Base-by-base conservation (phyloP, 768 basidiomycete genomes). In the Ramaria rubella region DNA sequence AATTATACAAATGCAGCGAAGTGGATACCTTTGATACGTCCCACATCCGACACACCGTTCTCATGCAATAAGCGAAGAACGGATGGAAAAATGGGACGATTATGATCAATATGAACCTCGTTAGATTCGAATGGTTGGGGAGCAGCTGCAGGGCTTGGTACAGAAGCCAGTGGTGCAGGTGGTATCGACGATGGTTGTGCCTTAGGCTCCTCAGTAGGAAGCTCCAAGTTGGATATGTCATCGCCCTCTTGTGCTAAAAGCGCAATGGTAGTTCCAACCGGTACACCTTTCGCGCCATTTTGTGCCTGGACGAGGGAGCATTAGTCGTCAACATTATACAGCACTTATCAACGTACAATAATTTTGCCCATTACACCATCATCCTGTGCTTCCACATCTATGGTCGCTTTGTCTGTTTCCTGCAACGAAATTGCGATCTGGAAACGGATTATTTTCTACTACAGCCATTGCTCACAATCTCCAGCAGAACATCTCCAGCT, bases 401-500 rank as follows among this genome's bases (percentile, higher is more conserved):
- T 98, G 48, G 94, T 94, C 21, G 96, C 95, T 81, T 99, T 99
- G 86, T 99, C 96, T 53, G 96, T 99, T 86, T 99, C 96, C 93
- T 95, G 57, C 60, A 55, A 62, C 14, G 46, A 58, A 19, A 42
- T 59, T 53, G 57, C 57, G 57, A 58, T 38, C 48, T 49, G 58
- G 50, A 49, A 33, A 40, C n/a, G n/a, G n/a, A n/a, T n/a, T n/a
- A n/a, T n/a, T n/a, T n/a, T n/a, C 46, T 45, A 21, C 8, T n/a
- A 33, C 53, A 44, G 31, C 58, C n/a, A 42, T 55, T 40, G 74
- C 84, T 66, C 61, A 94, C 94, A 65, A 99, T 94, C 73, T 98
- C 95, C 46, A 98, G 84, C 58, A 99, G 74, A 60, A 99, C 94
- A 66, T 99, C 96, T 24, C 96, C 95, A 6, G 85, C 82, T 17